A percentile compares a stretch with the other conserved stretches of the same genome.
Evolutionary conservation across 1,284 basidiomycete species (phyloP).

Genomic region (Hymenochaete sp.): DNA sequence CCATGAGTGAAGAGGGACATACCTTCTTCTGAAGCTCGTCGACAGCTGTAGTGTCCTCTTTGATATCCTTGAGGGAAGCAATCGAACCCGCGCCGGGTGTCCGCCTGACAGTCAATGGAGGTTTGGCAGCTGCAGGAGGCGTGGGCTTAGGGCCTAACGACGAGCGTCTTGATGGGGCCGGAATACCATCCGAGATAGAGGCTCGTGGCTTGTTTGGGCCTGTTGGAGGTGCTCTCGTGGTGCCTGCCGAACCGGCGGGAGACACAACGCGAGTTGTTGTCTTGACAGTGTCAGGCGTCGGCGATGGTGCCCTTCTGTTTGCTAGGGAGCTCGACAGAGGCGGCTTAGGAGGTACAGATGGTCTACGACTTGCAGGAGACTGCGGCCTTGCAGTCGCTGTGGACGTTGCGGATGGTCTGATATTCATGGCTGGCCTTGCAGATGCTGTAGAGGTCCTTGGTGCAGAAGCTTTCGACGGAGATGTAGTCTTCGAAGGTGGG

Average conservation of each 20-base stretch:
- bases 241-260: conserved; percentile 36
- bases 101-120: conserved; percentile 26
- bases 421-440: conserved; percentile 29
- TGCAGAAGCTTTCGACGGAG: conserved; percentile 28
- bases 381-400: conserved; percentile 25
- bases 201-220: conserved; percentile 41
- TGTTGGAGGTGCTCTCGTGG: conserved; percentile 25
- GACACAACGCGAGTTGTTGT: conserved; percentile 35
- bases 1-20: no score
- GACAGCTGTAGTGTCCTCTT: conserved; percentile 47
- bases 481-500: conserved; percentile 28
- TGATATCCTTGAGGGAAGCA: conserved; percentile 60
- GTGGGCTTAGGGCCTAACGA: conserved; percentile 27
- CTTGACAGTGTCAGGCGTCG: conserved; percentile 28
- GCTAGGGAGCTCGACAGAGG: conserved; percentile 22
- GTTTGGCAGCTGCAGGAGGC: conserved; percentile 24
- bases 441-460: conserved; percentile 37
- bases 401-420: conserved; percentile 29
- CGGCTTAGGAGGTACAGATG: conserved; percentile 13
- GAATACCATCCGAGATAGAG: conserved; percentile 42
- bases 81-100: conserved; percentile 45
- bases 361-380: conserved; percentile 10
- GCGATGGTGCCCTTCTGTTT: conserved; percentile 25
- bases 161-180: conserved; percentile 22
- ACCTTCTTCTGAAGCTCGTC: conserved; percentile 58